phyloP scores from a whole-genome alignment of 495 filamentous ascomycete genomes.

The Tuber microsphaerosporum region DNA sequence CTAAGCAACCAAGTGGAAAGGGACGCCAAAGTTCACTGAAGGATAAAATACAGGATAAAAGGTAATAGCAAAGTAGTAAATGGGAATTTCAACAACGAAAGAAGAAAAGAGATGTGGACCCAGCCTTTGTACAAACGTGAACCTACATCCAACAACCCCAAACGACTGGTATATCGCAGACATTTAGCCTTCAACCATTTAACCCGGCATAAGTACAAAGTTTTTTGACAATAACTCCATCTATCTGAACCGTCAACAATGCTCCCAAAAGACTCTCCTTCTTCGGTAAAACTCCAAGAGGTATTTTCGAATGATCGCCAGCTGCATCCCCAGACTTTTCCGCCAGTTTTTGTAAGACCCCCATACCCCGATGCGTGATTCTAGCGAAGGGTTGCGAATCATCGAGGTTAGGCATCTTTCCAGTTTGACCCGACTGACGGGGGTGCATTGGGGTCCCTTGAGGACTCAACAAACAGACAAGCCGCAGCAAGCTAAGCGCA shows the following conservation, averaged over 20 bases:
- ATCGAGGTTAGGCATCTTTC: constrained; percentile 44
- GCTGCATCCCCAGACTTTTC: constrained; percentile 65
- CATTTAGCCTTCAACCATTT: constrained; percentile 37
- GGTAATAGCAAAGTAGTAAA: constrained; percentile 37
- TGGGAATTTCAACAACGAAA: constrained; percentile 38
- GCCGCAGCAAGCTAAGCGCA: constrained; percentile 64
- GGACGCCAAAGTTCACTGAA: constrained; percentile 36
- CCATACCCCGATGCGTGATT: constrained; percentile 64
- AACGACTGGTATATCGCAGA: constrained; percentile 6
- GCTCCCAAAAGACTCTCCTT: constrained; percentile 65
- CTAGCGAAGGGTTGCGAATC: constrained; percentile 45
- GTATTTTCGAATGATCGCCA: constrained; percentile 49
- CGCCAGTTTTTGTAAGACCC: constrained; percentile 59
- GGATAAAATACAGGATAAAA: constrained; percentile 37
- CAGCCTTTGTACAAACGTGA: constrained; percentile 40
- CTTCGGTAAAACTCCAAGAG: constrained; percentile 58
- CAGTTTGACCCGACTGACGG: constrained; percentile 30
- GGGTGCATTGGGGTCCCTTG: constrained; percentile 47
- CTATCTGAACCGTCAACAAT: constrained; percentile 56
- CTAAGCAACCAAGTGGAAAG: constrained; percentile 35
- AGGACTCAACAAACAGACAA: constrained; percentile 62
- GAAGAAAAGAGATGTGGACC: constrained; percentile 28
- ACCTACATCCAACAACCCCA: constrained; percentile 19
- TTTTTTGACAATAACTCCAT: constrained; percentile 59
- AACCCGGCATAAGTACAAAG: constrained; percentile 61